Evolutionary conservation across 805 yeast genomes (phyloP).

Genomic region (Starmerella khaoyaiensis): DNA sequence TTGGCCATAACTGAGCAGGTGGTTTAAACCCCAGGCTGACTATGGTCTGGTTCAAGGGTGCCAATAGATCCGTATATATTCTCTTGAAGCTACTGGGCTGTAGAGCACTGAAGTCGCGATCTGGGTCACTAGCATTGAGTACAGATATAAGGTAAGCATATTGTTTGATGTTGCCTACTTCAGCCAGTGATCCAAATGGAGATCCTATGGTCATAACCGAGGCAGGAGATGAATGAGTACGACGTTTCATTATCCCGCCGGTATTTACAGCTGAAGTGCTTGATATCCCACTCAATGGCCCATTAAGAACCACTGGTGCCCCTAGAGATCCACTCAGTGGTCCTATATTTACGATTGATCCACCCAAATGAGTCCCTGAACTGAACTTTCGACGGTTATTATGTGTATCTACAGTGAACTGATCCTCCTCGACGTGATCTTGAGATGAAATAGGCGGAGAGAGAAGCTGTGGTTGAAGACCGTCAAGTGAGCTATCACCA

Average conservation of each 20-base stretch:
- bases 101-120: slow-evolving; percentile 80
- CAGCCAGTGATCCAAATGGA: slow-evolving; percentile 88
- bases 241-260: slow-evolving; percentile 14
- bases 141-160: slow-evolving; percentile 87
- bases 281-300: not conserved
- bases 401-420: not conserved
- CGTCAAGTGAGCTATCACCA: slow-evolving; percentile 8
- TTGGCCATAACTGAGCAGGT: slow-evolving; percentile 76
- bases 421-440: slow-evolving; percentile 7
- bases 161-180: slow-evolving; percentile 72
- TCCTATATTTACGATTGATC: not conserved
- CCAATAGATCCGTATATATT: slow-evolving; percentile 22
- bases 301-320: not conserved
- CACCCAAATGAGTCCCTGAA: not conserved
- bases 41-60: slow-evolving; percentile 57
- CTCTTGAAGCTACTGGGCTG: slow-evolving; percentile 66
- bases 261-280: not conserved
- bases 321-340: not conserved
- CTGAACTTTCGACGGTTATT: not conserved
- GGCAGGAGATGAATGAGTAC: slow-evolving; percentile 23
- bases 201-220: slow-evolving; percentile 23
- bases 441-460: slow-evolving; percentile 18
- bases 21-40: slow-evolving; percentile 39
- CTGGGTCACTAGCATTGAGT: slow-evolving; percentile 85
- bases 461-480: slow-evolving; percentile 17